These are phyloP conservation scores for Trichocladium uniseriatum DNA, from an alignment of 495 filamentous ascomycete species.

Conservation along the genomic window DNA sequence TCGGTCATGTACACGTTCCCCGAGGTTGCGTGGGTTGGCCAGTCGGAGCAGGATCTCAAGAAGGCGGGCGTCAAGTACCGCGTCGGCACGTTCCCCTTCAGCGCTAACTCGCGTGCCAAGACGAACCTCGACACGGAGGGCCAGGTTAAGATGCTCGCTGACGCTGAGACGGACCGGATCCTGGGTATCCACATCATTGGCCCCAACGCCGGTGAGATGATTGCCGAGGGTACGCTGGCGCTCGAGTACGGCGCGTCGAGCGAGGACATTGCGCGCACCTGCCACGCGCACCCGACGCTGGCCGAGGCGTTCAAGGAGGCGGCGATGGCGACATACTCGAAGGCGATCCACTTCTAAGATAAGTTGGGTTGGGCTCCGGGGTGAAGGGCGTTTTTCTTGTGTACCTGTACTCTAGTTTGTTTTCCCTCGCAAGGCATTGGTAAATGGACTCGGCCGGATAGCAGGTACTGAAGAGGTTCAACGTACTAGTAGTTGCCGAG, in stretches of 20 bases:
- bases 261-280: slow-evolving; percentile 92
- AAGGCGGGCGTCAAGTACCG: slow-evolving; percentile 80
- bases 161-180: slow-evolving; percentile 93
- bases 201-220: slow-evolving; percentile 96
- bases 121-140: slow-evolving; percentile 97
- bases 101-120: slow-evolving; percentile 94
- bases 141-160: slow-evolving; percentile 92
- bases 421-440: slow-evolving; percentile 14
- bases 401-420: slow-evolving; percentile 23
- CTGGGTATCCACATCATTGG: slow-evolving; percentile 95
- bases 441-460: slow-evolving; percentile 17
- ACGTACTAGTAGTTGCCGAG: not conserved
- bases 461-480: slow-evolving; percentile 10
- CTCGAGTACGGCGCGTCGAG: slow-evolving; percentile 92
- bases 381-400: slow-evolving; percentile 10
- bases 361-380: not conserved
- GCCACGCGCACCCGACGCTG: slow-evolving; percentile 94
- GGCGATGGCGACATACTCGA: slow-evolving; percentile 94
- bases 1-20: slow-evolving; percentile 99
- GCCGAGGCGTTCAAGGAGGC: slow-evolving; percentile 99
- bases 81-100: slow-evolving; percentile 89
- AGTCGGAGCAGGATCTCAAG: slow-evolving; percentile 96
- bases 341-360: slow-evolving; percentile 87
- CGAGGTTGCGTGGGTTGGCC: slow-evolving; percentile 96
- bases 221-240: slow-evolving; percentile 91